These are phyloP conservation scores for Arthromyces matolae DNA, from an alignment of 768 basidiomycete genomes.

Conservation along the genomic window DNA sequence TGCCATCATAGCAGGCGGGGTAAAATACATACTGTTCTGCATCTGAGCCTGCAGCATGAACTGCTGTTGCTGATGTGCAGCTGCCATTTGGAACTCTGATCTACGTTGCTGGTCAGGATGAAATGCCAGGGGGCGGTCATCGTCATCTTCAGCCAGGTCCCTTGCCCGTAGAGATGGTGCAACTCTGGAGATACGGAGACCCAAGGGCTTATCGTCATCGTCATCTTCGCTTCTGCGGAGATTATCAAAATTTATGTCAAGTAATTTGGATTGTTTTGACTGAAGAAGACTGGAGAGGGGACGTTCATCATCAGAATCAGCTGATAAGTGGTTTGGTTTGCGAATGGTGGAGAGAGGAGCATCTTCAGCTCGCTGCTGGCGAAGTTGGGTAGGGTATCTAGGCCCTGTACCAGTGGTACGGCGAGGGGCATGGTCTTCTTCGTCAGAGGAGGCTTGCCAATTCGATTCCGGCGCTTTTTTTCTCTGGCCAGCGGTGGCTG, in stretches of 20 bases:
- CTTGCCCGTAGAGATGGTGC: slow-evolving; percentile 21
- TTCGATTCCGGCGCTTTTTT: slow-evolving; percentile 13
- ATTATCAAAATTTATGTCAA: slow-evolving; percentile 40
- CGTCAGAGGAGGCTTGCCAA: slow-evolving; percentile 65
- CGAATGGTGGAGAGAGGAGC: slow-evolving; percentile 65
- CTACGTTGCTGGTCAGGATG: slow-evolving; percentile 80
- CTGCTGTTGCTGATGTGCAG: slow-evolving; percentile 52
- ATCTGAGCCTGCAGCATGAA: slow-evolving; percentile 78
- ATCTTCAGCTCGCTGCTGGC: slow-evolving; percentile 47
- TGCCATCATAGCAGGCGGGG: slow-evolving; percentile 60
- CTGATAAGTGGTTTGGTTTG: slow-evolving; percentile 31
- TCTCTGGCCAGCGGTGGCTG: slow-evolving; percentile 13
- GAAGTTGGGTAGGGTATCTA: slow-evolving; percentile 39
- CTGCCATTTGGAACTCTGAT: slow-evolving; percentile 59
- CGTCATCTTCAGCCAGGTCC: slow-evolving; percentile 48
- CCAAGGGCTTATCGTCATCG: slow-evolving; percentile 72
- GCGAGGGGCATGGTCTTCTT: slow-evolving; percentile 48
- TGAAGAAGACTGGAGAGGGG: slow-evolving; percentile 63
- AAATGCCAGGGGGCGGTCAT: slow-evolving; percentile 66
- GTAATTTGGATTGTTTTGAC: slow-evolving; percentile 40
- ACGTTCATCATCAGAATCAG: slow-evolving; percentile 67
- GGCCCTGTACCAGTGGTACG: slow-evolving; percentile 59
- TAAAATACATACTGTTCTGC: slow-evolving; percentile 73
- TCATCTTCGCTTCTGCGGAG: slow-evolving; percentile 42
- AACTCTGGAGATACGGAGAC: slow-evolving; percentile 57